A percentile compares a stretch with the other conserved stretches of the same genome.
Conservation (phyloP, 192 early-diverging fungal genomes). For the Rhizoclosmatium sp. region DNA sequence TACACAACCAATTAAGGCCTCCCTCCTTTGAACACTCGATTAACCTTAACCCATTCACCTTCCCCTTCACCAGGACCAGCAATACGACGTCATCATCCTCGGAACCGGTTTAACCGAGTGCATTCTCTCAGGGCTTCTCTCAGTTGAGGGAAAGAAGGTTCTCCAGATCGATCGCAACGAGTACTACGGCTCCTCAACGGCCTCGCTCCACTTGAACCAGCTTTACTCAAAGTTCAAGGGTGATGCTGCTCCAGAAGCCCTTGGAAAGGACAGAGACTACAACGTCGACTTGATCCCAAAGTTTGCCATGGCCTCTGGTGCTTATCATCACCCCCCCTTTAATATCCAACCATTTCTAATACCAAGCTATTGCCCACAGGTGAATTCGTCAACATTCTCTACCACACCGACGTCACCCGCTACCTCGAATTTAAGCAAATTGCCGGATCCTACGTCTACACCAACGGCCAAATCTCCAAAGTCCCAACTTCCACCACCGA, state of each 20-base stretch:
- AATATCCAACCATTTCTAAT: neutral
- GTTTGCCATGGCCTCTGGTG: conserved; percentile 96
- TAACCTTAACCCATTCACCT: too few species aligned
- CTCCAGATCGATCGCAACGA: conserved; percentile 63
- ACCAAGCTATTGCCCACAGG: conserved; percentile 54
- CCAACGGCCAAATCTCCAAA: conserved; percentile 90
- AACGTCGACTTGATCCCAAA: conserved; percentile 99
- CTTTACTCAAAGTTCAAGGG: conserved; percentile 39
- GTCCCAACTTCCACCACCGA: conserved; percentile 91
- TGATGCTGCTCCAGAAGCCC: conserved; percentile 64
- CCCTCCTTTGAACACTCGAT: too few species aligned
- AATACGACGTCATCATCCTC: conserved; percentile 49
- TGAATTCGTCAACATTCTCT: conserved; percentile 95
- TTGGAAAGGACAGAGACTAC: conserved; percentile 87
- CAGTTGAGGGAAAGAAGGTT: conserved; percentile 58
- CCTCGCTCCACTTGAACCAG: conserved; percentile 90
- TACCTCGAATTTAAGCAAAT: conserved; percentile 99
- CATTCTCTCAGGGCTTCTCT: conserved; percentile 55
- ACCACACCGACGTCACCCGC: conserved; percentile 97
- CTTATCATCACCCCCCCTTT: conserved; percentile 29
- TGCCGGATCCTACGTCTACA: conserved; percentile 89
- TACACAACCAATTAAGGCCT: too few species aligned
- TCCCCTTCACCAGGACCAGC: neutral
- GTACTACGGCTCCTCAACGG: conserved; percentile 92
- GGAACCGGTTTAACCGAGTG: conserved; percentile 58